A percentile compares a stretch with the other conserved stretches of the same genome.
Conservation (phyloP, 2,329 filamentous ascomycete species). For the Aureobasidium sp. region DNA sequence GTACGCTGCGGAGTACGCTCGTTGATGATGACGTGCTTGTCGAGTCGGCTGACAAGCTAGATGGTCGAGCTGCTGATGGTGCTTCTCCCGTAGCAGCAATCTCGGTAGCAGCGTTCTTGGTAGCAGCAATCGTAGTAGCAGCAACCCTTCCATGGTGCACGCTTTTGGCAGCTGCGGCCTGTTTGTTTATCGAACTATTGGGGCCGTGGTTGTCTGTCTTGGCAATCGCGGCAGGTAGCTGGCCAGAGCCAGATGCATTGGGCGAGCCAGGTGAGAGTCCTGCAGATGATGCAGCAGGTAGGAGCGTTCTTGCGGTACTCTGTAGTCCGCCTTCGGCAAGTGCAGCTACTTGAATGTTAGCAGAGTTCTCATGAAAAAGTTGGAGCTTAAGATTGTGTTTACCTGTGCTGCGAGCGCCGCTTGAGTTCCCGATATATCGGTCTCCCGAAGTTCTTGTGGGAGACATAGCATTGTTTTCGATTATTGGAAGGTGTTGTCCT, state of each 20-base stretch:
- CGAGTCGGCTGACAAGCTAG: slow-evolving; percentile 3
- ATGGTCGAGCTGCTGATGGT: background rate
- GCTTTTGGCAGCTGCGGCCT: background rate
- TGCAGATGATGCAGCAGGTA: background rate
- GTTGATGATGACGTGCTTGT: slow-evolving; percentile 2
- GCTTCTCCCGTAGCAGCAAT: background rate
- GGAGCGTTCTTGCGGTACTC: background rate
- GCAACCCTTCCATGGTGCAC: background rate
- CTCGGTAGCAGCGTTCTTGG: too few relatives aligned
- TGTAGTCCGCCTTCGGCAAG: background rate
- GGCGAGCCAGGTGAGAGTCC: background rate
- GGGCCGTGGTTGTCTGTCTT: background rate
- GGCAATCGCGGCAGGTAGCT: background rate
- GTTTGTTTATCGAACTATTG: too few relatives aligned
- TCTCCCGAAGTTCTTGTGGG: background rate
- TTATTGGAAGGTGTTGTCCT: background rate
- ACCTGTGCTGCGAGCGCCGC: background rate
- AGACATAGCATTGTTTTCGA: background rate
- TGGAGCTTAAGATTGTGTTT: background rate
- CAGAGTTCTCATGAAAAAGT: background rate
- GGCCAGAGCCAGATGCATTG: background rate
- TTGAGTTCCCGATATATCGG: background rate
- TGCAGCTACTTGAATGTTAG: background rate
- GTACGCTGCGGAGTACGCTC: background rate
- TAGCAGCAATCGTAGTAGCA: background rate